Base-by-base conservation (phyloP, 176 grass and related monocot genomes). In the Typha latifolia region DNA sequence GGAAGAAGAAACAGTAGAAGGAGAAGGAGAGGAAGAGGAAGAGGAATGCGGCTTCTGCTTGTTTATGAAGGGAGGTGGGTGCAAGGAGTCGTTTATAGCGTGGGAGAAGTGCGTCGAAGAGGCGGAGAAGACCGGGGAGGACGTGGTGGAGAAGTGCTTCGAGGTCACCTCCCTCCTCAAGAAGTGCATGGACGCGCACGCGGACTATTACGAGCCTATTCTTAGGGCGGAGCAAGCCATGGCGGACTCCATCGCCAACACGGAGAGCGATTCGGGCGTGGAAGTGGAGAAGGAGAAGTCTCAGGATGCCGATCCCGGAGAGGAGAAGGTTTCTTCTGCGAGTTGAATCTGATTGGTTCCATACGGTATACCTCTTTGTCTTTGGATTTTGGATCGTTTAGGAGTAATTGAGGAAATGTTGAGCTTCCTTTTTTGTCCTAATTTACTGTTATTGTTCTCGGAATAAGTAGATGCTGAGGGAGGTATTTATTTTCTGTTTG, bases 41-140 rank as follows among this genome's bases (percentile, higher is more conserved):
- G 85, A 49, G 7, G 94, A 99, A 83, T 99, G 94, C 67, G 79
- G 76, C 49, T 99, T 99, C 75, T 99, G 94, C 83, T 20, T 99
- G 48, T 99, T 74, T 79, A 99, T 99, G 94, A 99, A 99, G 72
- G 83, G 61, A 16, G 94, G 94, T 13, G 94, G 83, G 0, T 93
- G 89, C 89, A 78, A 75, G 76, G 94, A 93, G 2, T 61, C 34
- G 24, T 92, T 93, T 70, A 71, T 81, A 53, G 79, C 83, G 34
- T 92, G 94, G 89, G 81, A 90, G 86, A 67, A 93, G 34, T 99
- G 89, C 69, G 79, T 93, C 49, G 63, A 92, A 69, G 80, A 70
- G 13, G 68, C 94, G 4, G 55, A 89, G 20, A 80, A 86, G 57
- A 80, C 71, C n/a, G 81, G 68, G 15, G 51, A 76, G 49, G 77